Evolutionary conservation across 2,329 filamentous ascomycete genomes (phyloP).

Genomic region (Ilyonectria robusta): DNA sequence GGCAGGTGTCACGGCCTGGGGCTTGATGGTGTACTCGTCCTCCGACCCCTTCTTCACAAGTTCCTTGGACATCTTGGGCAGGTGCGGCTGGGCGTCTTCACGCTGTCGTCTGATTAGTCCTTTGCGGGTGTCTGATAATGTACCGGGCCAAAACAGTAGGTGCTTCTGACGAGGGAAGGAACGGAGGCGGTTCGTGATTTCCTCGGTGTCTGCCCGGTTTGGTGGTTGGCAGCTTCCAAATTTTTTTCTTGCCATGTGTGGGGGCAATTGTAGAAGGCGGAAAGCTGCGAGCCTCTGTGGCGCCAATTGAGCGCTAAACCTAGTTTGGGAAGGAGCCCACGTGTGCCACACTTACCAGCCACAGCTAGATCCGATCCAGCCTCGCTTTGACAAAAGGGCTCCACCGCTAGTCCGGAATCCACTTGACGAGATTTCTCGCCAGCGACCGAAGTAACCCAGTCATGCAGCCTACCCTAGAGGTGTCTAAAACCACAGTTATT

Average conservation of each 20-base stretch:
- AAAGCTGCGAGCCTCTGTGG: conserved; percentile 47
- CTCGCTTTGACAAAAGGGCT: conserved; percentile 1
- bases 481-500: neutral
- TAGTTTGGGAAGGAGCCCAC: neutral
- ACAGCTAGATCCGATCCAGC: neutral
- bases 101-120: conserved; percentile 30
- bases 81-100: conserved; percentile 4
- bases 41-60: conserved; percentile 55
- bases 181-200: conserved; percentile 49
- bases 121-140: conserved; percentile 39
- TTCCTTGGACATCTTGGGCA: conserved; percentile 63
- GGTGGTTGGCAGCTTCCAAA: conserved; percentile 51
- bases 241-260: conserved; percentile 54
- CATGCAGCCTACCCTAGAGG: neutral
- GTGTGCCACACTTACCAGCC: conserved; percentile 10
- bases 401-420: neutral
- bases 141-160: conserved; percentile 47
- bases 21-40: conserved; percentile 91
- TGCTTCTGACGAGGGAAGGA: conserved; percentile 47
- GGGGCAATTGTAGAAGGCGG: conserved; percentile 35
- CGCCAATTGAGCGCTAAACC: conserved; percentile 35
- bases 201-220: conserved; percentile 51
- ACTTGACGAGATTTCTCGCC: no score
- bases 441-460: neutral
- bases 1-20: conserved; percentile 82